Base-by-base conservation (phyloP, 441 rosid genomes). In the Omphalea diandra region DNA sequence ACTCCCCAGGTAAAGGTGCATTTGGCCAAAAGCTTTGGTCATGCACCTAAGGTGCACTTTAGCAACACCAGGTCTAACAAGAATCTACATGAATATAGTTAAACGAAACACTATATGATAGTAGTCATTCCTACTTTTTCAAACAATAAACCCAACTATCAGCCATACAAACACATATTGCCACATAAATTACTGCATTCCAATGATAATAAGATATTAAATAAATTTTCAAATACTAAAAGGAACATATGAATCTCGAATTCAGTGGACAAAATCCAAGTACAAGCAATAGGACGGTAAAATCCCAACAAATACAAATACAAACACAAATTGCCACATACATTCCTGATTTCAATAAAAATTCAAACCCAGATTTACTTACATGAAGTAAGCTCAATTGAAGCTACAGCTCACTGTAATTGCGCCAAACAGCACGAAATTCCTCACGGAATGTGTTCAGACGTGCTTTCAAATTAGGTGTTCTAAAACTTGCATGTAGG, bases 351-450 rank as follows among this genome's bases (percentile, higher is more conserved):
- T 12, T 62, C 53, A 20, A 43, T 1, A 52, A 50, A 46, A 20
- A 17, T 46, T n/a, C n/a, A 64, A 36, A 58, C 36, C 53, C 60
- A 35, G 33, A 50, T 52, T 54, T 43, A 73, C 85, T 79, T 66
- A 80, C 86, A 68, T 72, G 74, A 71, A 31, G 67, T 18, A 59
- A 67, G 62, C 53, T 33, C n/a, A 61, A 11, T 20, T 27, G 36
- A 63, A 70, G 70, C 87, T 89, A 95, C 76, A 95, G 90, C 67
- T 92, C 99, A 54, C 96, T 95, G 79, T 90, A 90, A 82, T 95
- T 89, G 78, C 95, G 99, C 99, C 99, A 95, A 57, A 93, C 99
- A 40, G 90, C 83, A 83, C 98, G 93, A 69, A 95, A 95, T 75
- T 95, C 99, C 83, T 95, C 99, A 15, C 97, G 86, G 79, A 95